Evolutionary conservation across 345 rosid genomes (phyloP).

Genomic region (Pseudoturritis turrita): DNA sequence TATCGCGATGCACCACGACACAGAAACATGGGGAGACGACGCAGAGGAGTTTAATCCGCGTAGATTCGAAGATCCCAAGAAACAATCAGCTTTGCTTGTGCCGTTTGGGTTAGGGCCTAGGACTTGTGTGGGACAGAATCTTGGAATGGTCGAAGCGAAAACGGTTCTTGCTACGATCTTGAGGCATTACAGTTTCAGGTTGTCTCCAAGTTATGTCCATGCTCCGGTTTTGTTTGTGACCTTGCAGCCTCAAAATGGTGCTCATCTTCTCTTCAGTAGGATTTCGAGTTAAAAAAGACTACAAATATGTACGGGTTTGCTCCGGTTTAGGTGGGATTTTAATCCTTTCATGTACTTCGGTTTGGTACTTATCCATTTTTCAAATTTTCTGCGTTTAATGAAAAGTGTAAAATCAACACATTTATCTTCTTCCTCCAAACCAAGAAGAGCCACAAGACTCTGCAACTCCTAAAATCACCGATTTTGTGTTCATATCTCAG

Average conservation of each 20-base stretch:
- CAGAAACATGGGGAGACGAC: constrained; percentile 65
- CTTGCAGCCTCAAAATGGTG: constrained; percentile 67
- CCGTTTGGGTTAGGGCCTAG: constrained; percentile 66
- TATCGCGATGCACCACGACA: constrained; percentile 55
- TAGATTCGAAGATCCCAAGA: constrained; percentile 50
- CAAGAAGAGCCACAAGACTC: not conserved
- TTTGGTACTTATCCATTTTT: not conserved
- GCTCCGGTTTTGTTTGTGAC: constrained; percentile 54
- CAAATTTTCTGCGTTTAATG: not conserved
- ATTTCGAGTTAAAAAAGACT: not conserved
- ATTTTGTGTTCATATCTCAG: not conserved
- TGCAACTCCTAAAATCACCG: not conserved
- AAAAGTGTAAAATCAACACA: not conserved
- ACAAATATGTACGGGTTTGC: not conserved
- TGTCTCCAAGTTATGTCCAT: constrained; percentile 66
- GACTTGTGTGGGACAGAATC: constrained; percentile 53
- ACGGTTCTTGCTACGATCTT: constrained; percentile 54
- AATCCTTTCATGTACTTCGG: not conserved
- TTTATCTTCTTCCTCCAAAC: constrained; percentile 10
- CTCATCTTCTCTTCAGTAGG: constrained; percentile 54
- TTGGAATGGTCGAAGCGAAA: constrained; percentile 53
- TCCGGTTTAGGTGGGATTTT: not conserved
- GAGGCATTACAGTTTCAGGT: constrained; percentile 35
- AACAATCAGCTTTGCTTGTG: constrained; percentile 41
- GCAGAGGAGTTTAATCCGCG: constrained; percentile 59